Evolutionary conservation across 345 rosid species (phyloP).

Genomic region (Punica granatum): DNA sequence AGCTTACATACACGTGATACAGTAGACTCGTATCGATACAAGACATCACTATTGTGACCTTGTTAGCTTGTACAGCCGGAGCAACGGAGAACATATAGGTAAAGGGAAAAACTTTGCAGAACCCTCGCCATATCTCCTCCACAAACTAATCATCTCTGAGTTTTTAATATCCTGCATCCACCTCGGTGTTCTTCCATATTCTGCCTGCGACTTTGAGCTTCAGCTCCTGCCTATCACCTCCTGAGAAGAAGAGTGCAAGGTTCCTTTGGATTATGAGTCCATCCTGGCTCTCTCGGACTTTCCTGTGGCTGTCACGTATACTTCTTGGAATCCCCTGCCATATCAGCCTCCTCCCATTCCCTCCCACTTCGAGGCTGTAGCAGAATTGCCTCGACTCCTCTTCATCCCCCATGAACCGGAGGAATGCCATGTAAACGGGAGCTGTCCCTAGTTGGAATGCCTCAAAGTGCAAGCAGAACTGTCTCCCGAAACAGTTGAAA

Average conservation of each 20-base stretch:
- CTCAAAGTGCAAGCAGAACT: conserved; percentile 59
- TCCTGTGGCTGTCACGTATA: conserved; percentile 45
- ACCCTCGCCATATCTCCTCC: neutral
- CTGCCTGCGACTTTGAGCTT: conserved; percentile 44
- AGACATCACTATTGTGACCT: neutral
- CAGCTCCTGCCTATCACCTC: conserved; percentile 38
- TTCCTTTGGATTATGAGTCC: conserved; percentile 45
- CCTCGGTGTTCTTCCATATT: conserved; percentile 42
- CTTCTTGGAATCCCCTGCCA: conserved; percentile 59
- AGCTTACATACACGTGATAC: neutral
- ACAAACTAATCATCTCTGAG: neutral
- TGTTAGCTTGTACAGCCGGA: neutral
- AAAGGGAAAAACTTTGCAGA: too few species aligned
- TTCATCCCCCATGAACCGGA: conserved; percentile 52
- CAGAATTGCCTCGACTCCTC: conserved; percentile 40
- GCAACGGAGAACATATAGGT: too few species aligned
- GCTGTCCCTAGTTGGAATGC: conserved; percentile 44
- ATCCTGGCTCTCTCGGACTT: conserved; percentile 50
- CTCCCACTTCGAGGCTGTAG: conserved; percentile 53
- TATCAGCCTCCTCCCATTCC: conserved; percentile 37
- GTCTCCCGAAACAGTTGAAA: conserved; percentile 42
- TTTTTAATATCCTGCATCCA: conserved; percentile 4
- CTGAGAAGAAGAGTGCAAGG: conserved; percentile 49
- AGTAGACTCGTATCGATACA: neutral
- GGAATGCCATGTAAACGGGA: conserved; percentile 53